Conservation (phyloP, 208 protist species). For the Trypanosoma theileri region DNA sequence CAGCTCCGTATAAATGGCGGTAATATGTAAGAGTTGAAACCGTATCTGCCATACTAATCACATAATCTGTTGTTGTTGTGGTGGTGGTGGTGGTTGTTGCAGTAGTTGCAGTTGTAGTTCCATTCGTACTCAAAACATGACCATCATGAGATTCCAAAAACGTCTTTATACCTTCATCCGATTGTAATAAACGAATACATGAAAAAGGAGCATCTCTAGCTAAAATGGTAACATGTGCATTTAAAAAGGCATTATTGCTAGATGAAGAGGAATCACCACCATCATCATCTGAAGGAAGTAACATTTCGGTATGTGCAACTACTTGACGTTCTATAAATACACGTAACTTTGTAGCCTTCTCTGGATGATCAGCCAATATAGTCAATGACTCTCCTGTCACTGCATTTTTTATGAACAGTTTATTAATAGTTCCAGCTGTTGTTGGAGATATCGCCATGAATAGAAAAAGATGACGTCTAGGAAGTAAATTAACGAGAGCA, state of each 20-base stretch:
- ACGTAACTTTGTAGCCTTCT: slow-evolving; percentile 56
- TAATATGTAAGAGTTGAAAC: slow-evolving; percentile 77
- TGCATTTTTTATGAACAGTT: slow-evolving; percentile 87
- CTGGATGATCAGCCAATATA: slow-evolving; percentile 36
- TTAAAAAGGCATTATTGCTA: slow-evolving; percentile 51
- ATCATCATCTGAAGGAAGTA: slow-evolving; percentile 74
- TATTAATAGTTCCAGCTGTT: slow-evolving; percentile 50
- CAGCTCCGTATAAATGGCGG: slow-evolving; percentile 55
- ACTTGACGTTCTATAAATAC: slow-evolving; percentile 74
- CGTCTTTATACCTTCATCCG: slow-evolving; percentile 37
- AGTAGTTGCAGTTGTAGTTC: slow-evolving; percentile 29
- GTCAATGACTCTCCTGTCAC: slow-evolving; percentile 85
- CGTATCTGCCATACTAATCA: slow-evolving; percentile 80
- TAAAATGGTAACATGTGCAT: slow-evolving; percentile 86
- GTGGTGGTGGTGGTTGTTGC: too few species aligned
- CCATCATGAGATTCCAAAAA: slow-evolving; percentile 68
- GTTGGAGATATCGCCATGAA: slow-evolving; percentile 56
- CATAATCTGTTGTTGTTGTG: slow-evolving; percentile 62
- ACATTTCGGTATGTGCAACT: slow-evolving; percentile 67
- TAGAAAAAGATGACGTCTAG: slow-evolving; percentile 84
- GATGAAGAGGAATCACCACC: slow-evolving; percentile 22
- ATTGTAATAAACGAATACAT: slow-evolving; percentile 52
- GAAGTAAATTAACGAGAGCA: slow-evolving; percentile 80
- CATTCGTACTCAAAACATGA: neutral
- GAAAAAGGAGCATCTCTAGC: slow-evolving; percentile 82